Conservation (phyloP, 2,329 filamentous ascomycete species). For the Penicillium sp. region DNA sequence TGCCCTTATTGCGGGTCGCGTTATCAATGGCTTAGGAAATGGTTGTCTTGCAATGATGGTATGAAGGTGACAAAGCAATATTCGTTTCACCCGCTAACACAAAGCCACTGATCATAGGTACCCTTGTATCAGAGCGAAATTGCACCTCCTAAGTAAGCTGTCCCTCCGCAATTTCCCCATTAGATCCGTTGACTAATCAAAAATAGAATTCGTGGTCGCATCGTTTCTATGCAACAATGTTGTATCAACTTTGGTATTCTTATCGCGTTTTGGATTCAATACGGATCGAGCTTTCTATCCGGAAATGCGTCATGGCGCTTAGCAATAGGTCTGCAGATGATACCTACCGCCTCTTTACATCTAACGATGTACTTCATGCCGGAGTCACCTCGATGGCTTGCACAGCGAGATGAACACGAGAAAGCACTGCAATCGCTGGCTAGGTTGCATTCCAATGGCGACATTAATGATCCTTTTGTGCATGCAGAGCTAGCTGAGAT, state of each 20-base stretch:
- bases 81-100: background rate
- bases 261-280: conserved; percentile 21
- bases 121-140: conserved; percentile 12
- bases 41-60: conserved; percentile 27
- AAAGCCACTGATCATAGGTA: background rate
- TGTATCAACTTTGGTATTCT: conserved; percentile 24
- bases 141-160: background rate
- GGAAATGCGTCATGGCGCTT: conserved; percentile 9
- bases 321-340: conserved; percentile 13
- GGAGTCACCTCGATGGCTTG: conserved; percentile 13
- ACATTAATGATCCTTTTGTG: conserved; percentile 12
- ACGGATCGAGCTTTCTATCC: conserved; percentile 7
- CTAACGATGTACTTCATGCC: conserved; percentile 14
- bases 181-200: background rate
- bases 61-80: background rate
- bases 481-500: conserved; percentile 18
- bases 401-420: conserved; percentile 10
- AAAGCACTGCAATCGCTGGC: conserved; percentile 10
- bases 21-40: conserved; percentile 32
- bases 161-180: rapidly evolving
- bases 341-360: conserved; percentile 9
- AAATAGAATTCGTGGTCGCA: conserved; percentile 21
- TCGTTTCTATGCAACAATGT: conserved; percentile 25
- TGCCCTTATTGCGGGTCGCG: conserved; percentile 31
- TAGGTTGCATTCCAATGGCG: conserved; percentile 5